Percentiles rank a stretch among this genome's conserved stretches.
Evolutionary conservation across 2,329 filamentous ascomycete genomes (phyloP).

Genomic region (Raffaelea ambrosiae): DNA sequence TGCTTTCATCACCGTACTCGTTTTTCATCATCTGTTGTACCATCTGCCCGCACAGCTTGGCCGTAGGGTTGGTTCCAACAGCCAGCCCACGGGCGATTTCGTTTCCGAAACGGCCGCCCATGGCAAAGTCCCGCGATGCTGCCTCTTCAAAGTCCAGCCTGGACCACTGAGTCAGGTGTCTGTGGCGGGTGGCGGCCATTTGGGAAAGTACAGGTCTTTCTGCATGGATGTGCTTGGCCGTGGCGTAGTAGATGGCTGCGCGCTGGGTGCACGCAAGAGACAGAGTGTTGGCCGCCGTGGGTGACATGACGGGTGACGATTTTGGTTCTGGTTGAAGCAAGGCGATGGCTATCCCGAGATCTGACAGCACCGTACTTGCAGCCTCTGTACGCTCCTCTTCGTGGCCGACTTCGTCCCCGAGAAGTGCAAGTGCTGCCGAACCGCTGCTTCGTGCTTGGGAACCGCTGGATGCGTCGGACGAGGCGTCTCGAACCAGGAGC

Average conservation of each 20-base stretch:
- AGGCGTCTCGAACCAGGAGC: slow-evolving; percentile 26
- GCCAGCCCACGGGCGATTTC: slow-evolving; percentile 56
- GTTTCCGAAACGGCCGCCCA: slow-evolving; percentile 57
- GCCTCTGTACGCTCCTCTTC: slow-evolving; percentile 19
- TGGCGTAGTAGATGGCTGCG: slow-evolving; percentile 54
- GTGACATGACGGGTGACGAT: slow-evolving; percentile 40
- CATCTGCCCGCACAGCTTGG: slow-evolving; percentile 62
- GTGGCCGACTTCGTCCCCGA: slow-evolving; percentile 16
- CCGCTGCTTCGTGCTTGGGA: neutral
- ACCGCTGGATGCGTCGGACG: neutral
- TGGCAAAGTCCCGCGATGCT: slow-evolving; percentile 54
- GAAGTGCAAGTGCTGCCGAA: slow-evolving; percentile 31
- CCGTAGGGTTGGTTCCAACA: slow-evolving; percentile 58
- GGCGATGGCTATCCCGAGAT: slow-evolving; percentile 49
- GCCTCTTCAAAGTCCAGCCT: slow-evolving; percentile 52
- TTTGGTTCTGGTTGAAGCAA: neutral
- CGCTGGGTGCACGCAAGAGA: slow-evolving; percentile 65
- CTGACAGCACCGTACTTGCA: slow-evolving; percentile 31
- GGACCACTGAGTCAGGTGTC: slow-evolving; percentile 38
- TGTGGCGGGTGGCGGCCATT: neutral
- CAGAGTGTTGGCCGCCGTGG: slow-evolving; percentile 56
- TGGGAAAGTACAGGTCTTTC: neutral
- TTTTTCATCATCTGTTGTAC: slow-evolving; percentile 62
- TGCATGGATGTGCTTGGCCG: slow-evolving; percentile 33
- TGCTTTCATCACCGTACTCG: slow-evolving; percentile 49